Evolutionary conservation across 1,284 basidiomycete genomes (phyloP).

Genomic region (Athelia sp.): DNA sequence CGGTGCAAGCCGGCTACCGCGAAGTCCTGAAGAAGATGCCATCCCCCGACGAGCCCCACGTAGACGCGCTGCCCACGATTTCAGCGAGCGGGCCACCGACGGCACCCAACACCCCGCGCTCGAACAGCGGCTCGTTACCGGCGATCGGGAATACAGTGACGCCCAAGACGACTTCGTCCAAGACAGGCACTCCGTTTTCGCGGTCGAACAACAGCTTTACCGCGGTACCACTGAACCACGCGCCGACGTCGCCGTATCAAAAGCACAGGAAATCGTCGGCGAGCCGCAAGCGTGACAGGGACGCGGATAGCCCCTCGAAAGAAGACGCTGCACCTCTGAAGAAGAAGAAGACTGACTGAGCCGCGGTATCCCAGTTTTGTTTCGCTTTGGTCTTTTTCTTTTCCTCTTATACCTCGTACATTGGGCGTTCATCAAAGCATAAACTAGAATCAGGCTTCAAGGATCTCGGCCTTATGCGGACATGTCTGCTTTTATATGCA

Average conservation of each 20-base stretch:
- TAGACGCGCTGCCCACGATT: conserved; percentile 1
- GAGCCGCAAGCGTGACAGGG: conserved; percentile 2
- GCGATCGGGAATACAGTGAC: conserved; percentile 8
- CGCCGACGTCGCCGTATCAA: conserved; percentile 25
- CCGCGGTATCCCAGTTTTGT: background rate
- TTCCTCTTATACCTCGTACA: too few relatives aligned
- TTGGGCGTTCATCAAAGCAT: too few relatives aligned
- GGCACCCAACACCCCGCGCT: conserved; percentile 30
- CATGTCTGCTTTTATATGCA: too few relatives aligned
- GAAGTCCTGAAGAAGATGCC: conserved; percentile 30
- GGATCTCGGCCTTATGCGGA: too few relatives aligned
- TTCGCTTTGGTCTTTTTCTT: too few relatives aligned
- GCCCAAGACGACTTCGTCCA: conserved; percentile 3
- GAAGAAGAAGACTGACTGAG: conserved; percentile 13
- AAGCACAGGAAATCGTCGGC: conserved; percentile 3
- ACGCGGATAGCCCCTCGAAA: background rate
- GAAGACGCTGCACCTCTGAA: background rate
- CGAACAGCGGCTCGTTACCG: conserved; percentile 8
- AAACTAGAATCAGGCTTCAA: too few relatives aligned
- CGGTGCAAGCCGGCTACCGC: conserved; percentile 67
- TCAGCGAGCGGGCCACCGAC: conserved; percentile 22
- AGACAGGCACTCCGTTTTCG: conserved; percentile 17
- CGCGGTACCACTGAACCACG: conserved; percentile 34
- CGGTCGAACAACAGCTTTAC: conserved; percentile 42
- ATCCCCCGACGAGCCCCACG: conserved; percentile 4